Conservation (phyloP, 331 rosid species). For the Malus hybrid region DNA sequence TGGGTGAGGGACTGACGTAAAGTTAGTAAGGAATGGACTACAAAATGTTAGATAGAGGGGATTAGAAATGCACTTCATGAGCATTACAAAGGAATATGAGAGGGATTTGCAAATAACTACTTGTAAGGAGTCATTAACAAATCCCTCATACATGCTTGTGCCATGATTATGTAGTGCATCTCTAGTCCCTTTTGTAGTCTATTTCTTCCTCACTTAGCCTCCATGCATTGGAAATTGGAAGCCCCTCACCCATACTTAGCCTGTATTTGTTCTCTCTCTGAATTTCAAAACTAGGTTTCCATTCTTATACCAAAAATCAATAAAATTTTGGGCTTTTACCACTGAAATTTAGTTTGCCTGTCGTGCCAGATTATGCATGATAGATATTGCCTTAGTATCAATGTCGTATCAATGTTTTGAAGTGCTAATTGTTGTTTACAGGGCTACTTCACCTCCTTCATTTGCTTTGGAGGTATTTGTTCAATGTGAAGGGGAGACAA, state of each 20-base stretch:
- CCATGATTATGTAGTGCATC: background rate
- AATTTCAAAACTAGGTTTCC: background rate
- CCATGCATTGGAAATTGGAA: background rate
- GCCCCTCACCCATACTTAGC: background rate
- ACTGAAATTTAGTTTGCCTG: background rate
- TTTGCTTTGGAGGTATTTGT: slow-evolving; percentile 96
- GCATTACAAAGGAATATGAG: too few species aligned
- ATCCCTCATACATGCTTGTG: background rate
- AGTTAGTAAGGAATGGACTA: too few species aligned
- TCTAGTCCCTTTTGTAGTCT: background rate
- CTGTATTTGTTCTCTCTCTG: background rate
- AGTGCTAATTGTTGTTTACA: slow-evolving; percentile 23
- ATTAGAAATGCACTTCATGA: too few species aligned
- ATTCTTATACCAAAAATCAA: background rate
- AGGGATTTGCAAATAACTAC: background rate
- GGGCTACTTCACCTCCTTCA: slow-evolving; percentile 96
- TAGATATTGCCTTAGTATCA: slow-evolving; percentile 8
- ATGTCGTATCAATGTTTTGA: background rate
- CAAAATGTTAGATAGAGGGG: too few species aligned
- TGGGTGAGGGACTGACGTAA: too few species aligned
- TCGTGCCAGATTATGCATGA: background rate
- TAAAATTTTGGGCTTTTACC: background rate
- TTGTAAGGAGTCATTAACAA: background rate
- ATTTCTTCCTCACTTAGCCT: background rate
- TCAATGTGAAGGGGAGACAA: slow-evolving; percentile 95